Percentiles rank a stretch among this genome's conserved stretches.
phyloP scores from a whole-genome alignment of 176 grass and related monocot genomes.

The Ampelocalamus luodianensis region DNA sequence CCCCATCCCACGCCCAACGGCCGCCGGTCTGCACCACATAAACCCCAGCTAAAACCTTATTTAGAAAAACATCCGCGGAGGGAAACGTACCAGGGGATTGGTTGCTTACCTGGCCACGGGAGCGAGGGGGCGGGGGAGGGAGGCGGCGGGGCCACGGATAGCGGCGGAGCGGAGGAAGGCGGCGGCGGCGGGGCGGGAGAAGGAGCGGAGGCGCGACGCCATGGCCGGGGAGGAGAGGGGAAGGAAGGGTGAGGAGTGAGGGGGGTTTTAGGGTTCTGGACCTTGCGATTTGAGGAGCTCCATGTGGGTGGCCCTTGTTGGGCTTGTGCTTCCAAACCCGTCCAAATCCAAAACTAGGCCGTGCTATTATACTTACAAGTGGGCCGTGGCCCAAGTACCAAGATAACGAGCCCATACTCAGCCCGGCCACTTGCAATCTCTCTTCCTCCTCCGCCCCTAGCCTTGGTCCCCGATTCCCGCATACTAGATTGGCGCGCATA shows the following conservation, averaged over 20 bases:
- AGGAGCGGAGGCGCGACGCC: conserved; percentile 72
- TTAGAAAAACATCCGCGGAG: not conserved
- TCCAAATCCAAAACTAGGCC: not conserved
- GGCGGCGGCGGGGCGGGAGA: conserved; percentile 62
- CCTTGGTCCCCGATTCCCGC: not conserved
- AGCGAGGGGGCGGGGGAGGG: conserved; percentile 47
- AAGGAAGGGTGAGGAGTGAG: not conserved
- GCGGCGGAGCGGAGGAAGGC: conserved; percentile 50
- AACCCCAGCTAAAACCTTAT: conserved; percentile 17
- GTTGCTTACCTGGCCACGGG: conserved; percentile 44
- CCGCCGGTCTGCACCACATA: conserved; percentile 29
- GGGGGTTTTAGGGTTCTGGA: conserved; percentile 56
- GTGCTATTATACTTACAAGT: not conserved
- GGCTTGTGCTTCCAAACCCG: not conserved
- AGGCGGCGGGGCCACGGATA: conserved; percentile 34
- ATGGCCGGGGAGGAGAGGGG: conserved; percentile 49
- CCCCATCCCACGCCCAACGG: conserved; percentile 47
- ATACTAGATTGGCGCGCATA: not conserved
- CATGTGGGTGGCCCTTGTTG: not conserved
- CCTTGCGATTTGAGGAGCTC: conserved; percentile 10
- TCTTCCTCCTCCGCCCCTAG: not conserved
- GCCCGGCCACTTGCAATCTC: not conserved
- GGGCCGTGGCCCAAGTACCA: not conserved
- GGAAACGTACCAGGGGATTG: not conserved
- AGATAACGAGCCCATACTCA: not conserved